phyloP scores from a whole-genome alignment of 1,139 yeast species.

The Magnusiomyces magnusii region DNA sequence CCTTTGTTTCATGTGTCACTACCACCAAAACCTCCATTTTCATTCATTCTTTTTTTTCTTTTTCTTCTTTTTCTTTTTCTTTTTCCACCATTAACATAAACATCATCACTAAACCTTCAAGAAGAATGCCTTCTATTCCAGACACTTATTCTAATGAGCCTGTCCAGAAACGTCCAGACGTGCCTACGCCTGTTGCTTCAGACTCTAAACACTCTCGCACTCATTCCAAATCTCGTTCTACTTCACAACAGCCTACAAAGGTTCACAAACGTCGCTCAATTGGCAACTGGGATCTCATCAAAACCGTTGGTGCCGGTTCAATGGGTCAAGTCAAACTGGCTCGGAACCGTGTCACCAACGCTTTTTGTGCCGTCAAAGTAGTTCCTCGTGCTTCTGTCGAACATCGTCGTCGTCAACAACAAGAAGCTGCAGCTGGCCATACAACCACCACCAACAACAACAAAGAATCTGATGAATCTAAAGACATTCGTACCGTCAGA shows the following conservation, averaged over 20 bases:
- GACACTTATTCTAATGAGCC: not conserved
- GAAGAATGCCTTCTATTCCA: not conserved
- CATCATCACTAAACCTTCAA: not conserved
- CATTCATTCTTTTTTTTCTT: not conserved
- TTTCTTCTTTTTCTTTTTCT: not conserved
- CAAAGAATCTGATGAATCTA: slow-evolving; percentile 75
- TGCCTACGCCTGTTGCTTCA: not conserved
- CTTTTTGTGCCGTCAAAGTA: slow-evolving; percentile 58
- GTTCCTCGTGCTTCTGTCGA: slow-evolving; percentile 62
- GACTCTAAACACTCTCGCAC: not conserved
- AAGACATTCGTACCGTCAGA: slow-evolving; percentile 86
- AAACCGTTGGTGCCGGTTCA: slow-evolving; percentile 96
- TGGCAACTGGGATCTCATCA: slow-evolving; percentile 96
- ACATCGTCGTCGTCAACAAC: slow-evolving; percentile 29
- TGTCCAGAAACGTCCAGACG: not conserved
- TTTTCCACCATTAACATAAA: not conserved
- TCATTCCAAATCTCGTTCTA: not conserved
- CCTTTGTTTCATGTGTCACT: not conserved
- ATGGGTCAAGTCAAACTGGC: slow-evolving; percentile 99
- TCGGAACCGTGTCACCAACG: slow-evolving; percentile 70
- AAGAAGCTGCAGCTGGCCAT: slow-evolving; percentile 37
- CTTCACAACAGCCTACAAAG: slow-evolving; percentile 7
- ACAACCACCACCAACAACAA: slow-evolving; percentile 43
- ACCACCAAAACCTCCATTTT: not conserved
- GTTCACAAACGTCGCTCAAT: slow-evolving; percentile 60